Evolutionary conservation across 2,329 filamentous ascomycete species (phyloP).

Genomic region (Aspergillus chevalieri): DNA sequence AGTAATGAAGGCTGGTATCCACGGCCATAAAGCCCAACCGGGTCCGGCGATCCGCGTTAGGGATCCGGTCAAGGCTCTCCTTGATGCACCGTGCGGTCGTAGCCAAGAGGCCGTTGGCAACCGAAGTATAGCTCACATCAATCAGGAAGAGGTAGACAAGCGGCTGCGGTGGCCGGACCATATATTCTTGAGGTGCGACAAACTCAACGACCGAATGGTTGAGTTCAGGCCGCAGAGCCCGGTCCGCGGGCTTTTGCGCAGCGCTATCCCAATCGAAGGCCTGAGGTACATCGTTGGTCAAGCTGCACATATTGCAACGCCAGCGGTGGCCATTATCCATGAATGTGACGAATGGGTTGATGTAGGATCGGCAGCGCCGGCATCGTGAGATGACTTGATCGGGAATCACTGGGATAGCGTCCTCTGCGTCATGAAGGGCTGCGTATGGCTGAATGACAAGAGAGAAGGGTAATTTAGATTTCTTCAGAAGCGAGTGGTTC

Average conservation of each 20-base stretch:
- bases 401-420: conserved; percentile 82
- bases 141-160: conserved; percentile 93
- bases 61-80: conserved; percentile 92
- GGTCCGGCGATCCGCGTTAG: conserved; percentile 91
- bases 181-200: conserved; percentile 96
- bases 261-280: conserved; percentile 97
- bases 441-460: conserved; percentile 95
- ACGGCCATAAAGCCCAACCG: conserved; percentile 92
- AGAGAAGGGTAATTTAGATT: conserved; percentile 91
- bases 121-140: conserved; percentile 85
- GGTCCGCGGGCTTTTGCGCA: conserved; percentile 81
- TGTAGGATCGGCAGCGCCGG: conserved; percentile 91
- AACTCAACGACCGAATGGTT: conserved; percentile 98
- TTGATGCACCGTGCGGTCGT: conserved; percentile 89
- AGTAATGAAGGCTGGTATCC: conserved; percentile 92
- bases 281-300: conserved; percentile 98
- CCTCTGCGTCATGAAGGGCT: conserved; percentile 85
- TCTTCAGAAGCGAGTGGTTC: conserved; percentile 87
- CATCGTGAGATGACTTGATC: conserved; percentile 97
- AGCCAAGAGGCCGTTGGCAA: conserved; percentile 83
- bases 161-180: conserved; percentile 94
- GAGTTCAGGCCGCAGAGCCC: conserved; percentile 85
- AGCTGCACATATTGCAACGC: conserved; percentile 99
- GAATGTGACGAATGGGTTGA: conserved; percentile 96
- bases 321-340: conserved; percentile 94